phyloP scores from a whole-genome alignment of 1,284 basidiomycete species.

The Marasmius sp. region DNA sequence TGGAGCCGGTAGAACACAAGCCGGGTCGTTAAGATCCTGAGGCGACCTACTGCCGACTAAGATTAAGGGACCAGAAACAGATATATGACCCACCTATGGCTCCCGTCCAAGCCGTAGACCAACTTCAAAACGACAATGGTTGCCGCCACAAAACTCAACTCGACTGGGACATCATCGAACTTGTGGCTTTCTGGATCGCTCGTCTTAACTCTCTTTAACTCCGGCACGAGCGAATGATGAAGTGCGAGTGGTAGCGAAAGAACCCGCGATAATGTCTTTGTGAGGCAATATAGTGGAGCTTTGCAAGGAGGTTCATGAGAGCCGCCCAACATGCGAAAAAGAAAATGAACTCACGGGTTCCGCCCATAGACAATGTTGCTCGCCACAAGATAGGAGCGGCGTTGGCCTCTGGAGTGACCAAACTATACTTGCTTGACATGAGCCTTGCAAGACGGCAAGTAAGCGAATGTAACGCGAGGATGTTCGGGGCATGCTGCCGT shows the following conservation, averaged over 20 bases:
- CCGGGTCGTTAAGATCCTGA: slow-evolving; percentile 51
- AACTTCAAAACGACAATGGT: slow-evolving; percentile 78
- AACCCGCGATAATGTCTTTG: slow-evolving; percentile 56
- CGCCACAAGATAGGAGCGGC: slow-evolving; percentile 81
- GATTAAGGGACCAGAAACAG: not conserved
- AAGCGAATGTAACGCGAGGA: slow-evolving; percentile 57
- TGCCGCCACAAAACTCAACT: slow-evolving; percentile 66
- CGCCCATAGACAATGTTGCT: slow-evolving; percentile 66
- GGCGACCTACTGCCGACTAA: slow-evolving; percentile 35
- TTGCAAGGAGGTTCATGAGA: slow-evolving; percentile 5
- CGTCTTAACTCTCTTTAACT: slow-evolving; percentile 31
- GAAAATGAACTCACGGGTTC: slow-evolving; percentile 65
- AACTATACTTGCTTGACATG: slow-evolving; percentile 50
- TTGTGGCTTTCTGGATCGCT: slow-evolving; percentile 48
- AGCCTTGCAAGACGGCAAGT: slow-evolving; percentile 62
- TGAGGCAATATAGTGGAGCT: slow-evolving; percentile 66
- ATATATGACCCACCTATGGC: slow-evolving; percentile 44
- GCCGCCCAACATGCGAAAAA: slow-evolving; percentile 6
- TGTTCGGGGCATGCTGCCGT: slow-evolving; percentile 61
- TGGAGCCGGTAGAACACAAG: slow-evolving; percentile 59
- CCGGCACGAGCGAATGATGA: slow-evolving; percentile 52
- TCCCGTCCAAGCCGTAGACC: slow-evolving; percentile 82
- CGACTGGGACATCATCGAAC: slow-evolving; percentile 70
- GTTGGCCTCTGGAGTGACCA: slow-evolving; percentile 80
- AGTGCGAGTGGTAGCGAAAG: slow-evolving; percentile 63